A percentile compares a stretch with the other conserved stretches of the same genome.
These are phyloP conservation scores for Phylloporus sp. DNA, from an alignment of 768 basidiomycete genomes.

Conservation along the genomic window DNA sequence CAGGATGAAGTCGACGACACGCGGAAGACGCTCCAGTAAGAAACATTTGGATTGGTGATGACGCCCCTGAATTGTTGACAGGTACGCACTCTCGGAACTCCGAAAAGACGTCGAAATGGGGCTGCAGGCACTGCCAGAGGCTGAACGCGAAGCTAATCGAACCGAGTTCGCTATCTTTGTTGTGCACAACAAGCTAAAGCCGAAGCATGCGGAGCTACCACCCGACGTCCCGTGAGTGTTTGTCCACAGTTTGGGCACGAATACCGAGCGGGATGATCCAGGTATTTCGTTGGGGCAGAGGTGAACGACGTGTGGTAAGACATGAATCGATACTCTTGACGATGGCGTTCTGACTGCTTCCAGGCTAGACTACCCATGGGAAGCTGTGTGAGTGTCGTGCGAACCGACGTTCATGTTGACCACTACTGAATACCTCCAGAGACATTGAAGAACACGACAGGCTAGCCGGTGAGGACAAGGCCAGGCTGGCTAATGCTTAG, in stretches of 20 bases:
- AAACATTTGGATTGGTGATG: slow-evolving; percentile 1
- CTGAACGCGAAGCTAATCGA: slow-evolving; percentile 64
- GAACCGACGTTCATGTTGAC: background rate
- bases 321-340: background rate
- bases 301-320: slow-evolving; percentile 67
- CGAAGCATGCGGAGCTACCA: slow-evolving; percentile 75
- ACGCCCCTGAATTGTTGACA: slow-evolving; percentile 27
- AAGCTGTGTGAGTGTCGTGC: slow-evolving; percentile 51
- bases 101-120: slow-evolving; percentile 81
- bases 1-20: slow-evolving; percentile 89
- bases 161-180: slow-evolving; percentile 93
- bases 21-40: slow-evolving; percentile 82
- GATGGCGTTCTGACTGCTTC: slow-evolving; percentile 15
- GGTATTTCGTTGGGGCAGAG: slow-evolving; percentile 81
- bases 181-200: slow-evolving; percentile 90
- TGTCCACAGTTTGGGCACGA: background rate
- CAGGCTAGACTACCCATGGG: slow-evolving; percentile 87
- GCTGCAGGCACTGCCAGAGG: slow-evolving; percentile 57
- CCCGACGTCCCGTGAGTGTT: slow-evolving; percentile 52
- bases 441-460: slow-evolving; percentile 75
- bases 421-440: slow-evolving; percentile 31
- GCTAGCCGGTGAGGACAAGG: slow-evolving; percentile 45
- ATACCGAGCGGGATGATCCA: slow-evolving; percentile 16
- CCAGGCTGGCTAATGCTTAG: slow-evolving; percentile 4
- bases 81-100: slow-evolving; percentile 88